phyloP scores from a whole-genome alignment of 2,329 filamentous ascomycete genomes.

The Tolypocladium inflatum region DNA sequence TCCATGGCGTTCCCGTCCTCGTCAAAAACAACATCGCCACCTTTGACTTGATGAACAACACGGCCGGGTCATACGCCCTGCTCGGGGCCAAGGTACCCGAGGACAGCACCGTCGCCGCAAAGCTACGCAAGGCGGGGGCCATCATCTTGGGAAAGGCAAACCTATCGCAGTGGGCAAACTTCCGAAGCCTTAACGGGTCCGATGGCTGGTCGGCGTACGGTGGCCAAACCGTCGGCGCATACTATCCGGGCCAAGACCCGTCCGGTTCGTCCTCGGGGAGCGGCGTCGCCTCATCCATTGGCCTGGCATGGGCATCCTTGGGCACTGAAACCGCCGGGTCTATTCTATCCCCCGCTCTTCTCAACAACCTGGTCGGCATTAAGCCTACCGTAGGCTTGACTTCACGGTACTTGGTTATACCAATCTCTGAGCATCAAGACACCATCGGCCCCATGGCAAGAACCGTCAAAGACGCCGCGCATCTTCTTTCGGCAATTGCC shows the following conservation, averaged over 20 bases:
- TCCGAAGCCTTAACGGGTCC: constrained; percentile 44
- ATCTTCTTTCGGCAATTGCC: constrained; percentile 53
- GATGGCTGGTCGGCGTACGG: constrained; percentile 60
- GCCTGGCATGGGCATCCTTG: constrained; percentile 5
- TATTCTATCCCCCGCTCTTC: constrained; percentile 42
- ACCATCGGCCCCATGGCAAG: constrained; percentile 56
- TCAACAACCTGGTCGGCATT: constrained; percentile 56
- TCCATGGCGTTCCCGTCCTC: constrained; percentile 56
- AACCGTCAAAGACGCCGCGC: constrained; percentile 55
- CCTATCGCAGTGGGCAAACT: constrained; percentile 57
- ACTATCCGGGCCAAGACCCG: constrained; percentile 52
- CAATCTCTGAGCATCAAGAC: constrained; percentile 55
- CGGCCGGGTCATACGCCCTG: constrained; percentile 53
- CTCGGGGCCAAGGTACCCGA: constrained; percentile 43
- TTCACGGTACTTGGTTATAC: constrained; percentile 52
- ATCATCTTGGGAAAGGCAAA: constrained; percentile 59
- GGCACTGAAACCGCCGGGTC: constrained; percentile 45
- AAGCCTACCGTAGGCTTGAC: constrained; percentile 59
- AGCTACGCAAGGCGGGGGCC: constrained; percentile 50
- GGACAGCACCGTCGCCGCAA: constrained; percentile 50
- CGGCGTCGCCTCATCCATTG: constrained; percentile 38
- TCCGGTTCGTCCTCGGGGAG: constrained; percentile 53
- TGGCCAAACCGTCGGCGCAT: constrained; percentile 53
- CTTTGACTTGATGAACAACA: constrained; percentile 51
- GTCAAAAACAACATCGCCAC: constrained; percentile 62